These are phyloP conservation scores for Beauveria pseudobassiana DNA, from an alignment of 2,329 filamentous ascomycete species.

Conservation along the genomic window DNA sequence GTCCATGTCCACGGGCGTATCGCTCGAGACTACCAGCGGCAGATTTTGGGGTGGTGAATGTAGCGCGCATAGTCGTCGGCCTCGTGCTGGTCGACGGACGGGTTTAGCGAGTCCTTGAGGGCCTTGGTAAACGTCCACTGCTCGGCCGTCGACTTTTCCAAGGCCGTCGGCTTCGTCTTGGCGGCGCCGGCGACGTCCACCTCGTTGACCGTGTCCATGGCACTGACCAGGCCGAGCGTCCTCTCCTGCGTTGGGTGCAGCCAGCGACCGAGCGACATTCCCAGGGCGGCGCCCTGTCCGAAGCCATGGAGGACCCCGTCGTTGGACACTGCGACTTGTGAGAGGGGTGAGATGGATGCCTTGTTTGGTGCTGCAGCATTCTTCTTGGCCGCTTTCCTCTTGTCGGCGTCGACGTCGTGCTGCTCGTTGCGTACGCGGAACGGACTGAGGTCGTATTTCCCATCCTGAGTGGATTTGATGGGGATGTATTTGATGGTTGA, in stretches of 20 bases:
- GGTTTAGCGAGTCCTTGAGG: constrained; percentile 77
- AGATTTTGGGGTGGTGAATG: constrained; percentile 79
- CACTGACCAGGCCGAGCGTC: constrained; percentile 13
- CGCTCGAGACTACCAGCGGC: constrained; percentile 68
- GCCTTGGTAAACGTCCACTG: constrained; percentile 87
- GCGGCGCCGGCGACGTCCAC: constrained; percentile 17
- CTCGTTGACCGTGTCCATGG: constrained; percentile 14
- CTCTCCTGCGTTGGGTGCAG: constrained; percentile 42
- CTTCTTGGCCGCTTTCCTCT: constrained; percentile 57
- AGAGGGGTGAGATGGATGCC: constrained; percentile 31
- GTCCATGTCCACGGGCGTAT: constrained; percentile 52
- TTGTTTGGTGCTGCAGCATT: constrained; percentile 55
- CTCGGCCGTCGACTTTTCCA: constrained; percentile 73
- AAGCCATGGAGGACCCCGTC: constrained; percentile 34
- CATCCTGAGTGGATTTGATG: constrained; percentile 62
- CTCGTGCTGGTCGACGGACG: constrained; percentile 68
- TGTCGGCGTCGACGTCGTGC: constrained; percentile 51
- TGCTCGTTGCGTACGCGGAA: constrained; percentile 68
- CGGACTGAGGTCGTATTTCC: constrained; percentile 76
- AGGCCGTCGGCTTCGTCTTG: constrained; percentile 48
- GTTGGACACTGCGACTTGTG: constrained; percentile 22
- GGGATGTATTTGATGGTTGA: constrained; percentile 79
- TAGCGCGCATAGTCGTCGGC: constrained; percentile 83
- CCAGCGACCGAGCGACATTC: constrained; percentile 55
- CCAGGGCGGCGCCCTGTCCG: constrained; percentile 32